A percentile compares a stretch with the other conserved stretches of the same genome.
Evolutionary conservation across 2,329 filamentous ascomycete species (phyloP).

Genomic region (Hirsutella rhossiliensis): DNA sequence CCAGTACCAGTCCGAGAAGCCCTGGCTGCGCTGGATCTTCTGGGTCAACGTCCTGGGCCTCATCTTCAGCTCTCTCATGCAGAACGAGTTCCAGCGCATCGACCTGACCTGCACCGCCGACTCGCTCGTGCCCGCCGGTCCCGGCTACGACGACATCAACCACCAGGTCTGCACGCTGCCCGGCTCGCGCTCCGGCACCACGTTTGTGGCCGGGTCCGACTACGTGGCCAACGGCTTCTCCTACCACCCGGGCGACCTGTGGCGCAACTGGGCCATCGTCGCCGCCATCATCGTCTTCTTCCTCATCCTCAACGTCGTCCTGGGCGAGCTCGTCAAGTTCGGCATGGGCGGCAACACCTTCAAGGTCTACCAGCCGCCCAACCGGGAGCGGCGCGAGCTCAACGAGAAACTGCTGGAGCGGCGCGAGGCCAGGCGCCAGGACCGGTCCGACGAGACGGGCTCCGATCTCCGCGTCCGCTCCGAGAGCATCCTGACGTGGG

Average conservation of each 20-base stretch:
- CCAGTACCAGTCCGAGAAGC: constrained; percentile 61
- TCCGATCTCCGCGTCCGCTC: constrained; percentile 45
- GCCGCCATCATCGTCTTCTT: constrained; percentile 65
- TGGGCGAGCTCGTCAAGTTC: constrained; percentile 68
- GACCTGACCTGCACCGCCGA: constrained; percentile 55
- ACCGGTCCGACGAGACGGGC: constrained; percentile 29
- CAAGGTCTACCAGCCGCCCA: constrained; percentile 62
- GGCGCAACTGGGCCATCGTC: constrained; percentile 79
- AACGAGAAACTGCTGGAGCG: constrained; percentile 52
- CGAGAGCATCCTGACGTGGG: constrained; percentile 70
- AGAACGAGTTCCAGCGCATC: constrained; percentile 68
- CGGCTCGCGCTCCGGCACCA: constrained; percentile 55
- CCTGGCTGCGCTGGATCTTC: constrained; percentile 71
- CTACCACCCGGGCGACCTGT: constrained; percentile 56
- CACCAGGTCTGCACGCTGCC: constrained; percentile 73
- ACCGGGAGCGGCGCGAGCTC: constrained; percentile 52
- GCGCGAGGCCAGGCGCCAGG: constrained; percentile 36
- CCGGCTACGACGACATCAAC: constrained; percentile 56
- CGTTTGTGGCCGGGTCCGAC: constrained; percentile 48
- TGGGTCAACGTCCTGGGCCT: constrained; percentile 67
- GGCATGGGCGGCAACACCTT: constrained; percentile 72
- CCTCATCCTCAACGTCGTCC: constrained; percentile 59
- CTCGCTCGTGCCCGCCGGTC: constrained; percentile 60
- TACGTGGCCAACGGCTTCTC: constrained; percentile 61
- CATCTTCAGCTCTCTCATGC: constrained; percentile 68